These are phyloP conservation scores for Mollisiaceae sp. DNA, from an alignment of 2,329 filamentous ascomycete species.

Conservation along the genomic window DNA sequence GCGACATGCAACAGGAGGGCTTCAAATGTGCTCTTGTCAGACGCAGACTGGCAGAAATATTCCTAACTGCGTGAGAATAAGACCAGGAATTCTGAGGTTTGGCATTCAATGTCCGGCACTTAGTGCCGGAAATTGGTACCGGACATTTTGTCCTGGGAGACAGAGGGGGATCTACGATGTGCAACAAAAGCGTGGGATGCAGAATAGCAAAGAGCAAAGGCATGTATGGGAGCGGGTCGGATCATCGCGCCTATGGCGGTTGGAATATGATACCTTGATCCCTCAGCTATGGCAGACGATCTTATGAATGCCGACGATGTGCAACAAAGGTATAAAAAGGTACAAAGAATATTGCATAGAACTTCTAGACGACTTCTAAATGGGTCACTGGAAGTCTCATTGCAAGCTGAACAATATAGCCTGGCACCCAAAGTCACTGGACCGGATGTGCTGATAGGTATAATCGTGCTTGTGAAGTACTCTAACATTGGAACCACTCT, in stretches of 20 bases:
- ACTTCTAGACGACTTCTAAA: conserved; percentile 3
- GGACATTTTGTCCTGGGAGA: not conserved
- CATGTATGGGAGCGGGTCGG: not conserved
- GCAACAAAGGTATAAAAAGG: conserved; percentile 8
- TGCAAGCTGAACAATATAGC: not conserved
- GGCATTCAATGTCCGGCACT: not conserved
- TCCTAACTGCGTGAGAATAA: not conserved
- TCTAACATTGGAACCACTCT: not conserved
- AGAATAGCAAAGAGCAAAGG: not conserved
- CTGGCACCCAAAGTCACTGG: not conserved
- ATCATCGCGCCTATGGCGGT: conserved; percentile 1
- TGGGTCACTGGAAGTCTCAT: not conserved
- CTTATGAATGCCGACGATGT: conserved; percentile 4
- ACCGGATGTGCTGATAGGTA: not conserved
- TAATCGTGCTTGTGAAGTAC: not conserved
- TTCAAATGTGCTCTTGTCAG: not conserved
- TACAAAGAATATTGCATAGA: conserved; percentile 3
- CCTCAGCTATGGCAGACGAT: conserved; percentile 4
- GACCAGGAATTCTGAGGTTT: not conserved
- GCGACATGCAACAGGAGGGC: conserved; percentile 11
- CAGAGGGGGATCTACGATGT: not conserved
- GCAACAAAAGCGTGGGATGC: not conserved
- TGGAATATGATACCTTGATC: not conserved
- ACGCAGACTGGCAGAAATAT: not conserved
- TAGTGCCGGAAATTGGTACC: not conserved